Base-by-base conservation (phyloP, 192 early-diverging fungal species). In the Gamsiella multidivaricata region DNA sequence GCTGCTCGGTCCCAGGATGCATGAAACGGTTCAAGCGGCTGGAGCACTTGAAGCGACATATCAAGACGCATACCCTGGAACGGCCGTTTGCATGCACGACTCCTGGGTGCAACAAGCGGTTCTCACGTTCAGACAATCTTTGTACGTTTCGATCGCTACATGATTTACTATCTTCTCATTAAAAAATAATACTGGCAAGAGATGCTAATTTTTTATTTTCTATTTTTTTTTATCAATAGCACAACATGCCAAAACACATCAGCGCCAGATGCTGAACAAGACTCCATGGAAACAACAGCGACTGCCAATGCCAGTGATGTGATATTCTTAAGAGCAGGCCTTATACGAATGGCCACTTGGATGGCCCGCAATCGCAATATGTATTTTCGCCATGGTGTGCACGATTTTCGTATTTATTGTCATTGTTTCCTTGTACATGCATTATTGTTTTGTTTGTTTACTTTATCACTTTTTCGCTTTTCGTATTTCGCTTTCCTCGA, bases 31-130 rank as follows among this genome's bases (percentile, higher is more conserved):
- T 94, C 79, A 94, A 94, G 79, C 84, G 92, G 28, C 86, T 90
- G 52, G 91, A 94, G 70, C 94, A 95, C 69, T 78, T 95, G 34
- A 93, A 91, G 36, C 89, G 93, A n/a, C 94, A 95, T 67, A 86
- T 89, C 80, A 86, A 92, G 59, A 90, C 88, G 0, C 92, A 94
- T 74, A 90, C 92, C 25, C 86, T 91, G 25, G 90, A 91, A 60
- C 70, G 89, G 54, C 90, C 91, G 42, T 88, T 91, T 79, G 73
- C 79, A 31, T 93, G 92, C 80, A 76, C 81, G 36, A 83, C 76
- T 54, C 84, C 88, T 28, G 89, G 88, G 43, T 95, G 94, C 68
- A 90, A 89, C 64, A 94, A 94, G 80, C 83, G 83, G 26, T 95
- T 95, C 69, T 91, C 88, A 52, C 88, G 91, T 36, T 91, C 90